Conservation (phyloP, 805 yeast species). For the Torulaspora maleeae region DNA sequence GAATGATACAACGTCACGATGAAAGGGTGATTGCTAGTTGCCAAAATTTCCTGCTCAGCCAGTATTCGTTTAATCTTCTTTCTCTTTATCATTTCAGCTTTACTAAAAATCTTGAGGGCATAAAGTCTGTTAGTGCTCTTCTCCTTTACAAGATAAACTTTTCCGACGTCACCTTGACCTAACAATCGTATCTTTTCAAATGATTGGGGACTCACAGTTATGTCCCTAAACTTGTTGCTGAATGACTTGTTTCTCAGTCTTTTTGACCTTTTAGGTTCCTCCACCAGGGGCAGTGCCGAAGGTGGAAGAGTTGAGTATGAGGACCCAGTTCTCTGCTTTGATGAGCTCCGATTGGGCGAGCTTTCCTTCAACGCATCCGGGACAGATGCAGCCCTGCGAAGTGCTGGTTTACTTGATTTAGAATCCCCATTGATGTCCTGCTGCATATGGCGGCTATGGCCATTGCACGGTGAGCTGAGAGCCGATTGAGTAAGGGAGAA, state of each 20-base stretch:
- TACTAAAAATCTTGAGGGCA: conserved; percentile 89
- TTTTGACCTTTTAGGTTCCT: conserved; percentile 32
- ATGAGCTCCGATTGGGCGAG: not conserved
- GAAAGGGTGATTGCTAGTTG: conserved; percentile 94
- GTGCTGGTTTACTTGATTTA: conserved; percentile 30
- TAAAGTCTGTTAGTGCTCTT: conserved; percentile 66
- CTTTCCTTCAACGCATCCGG: conserved; percentile 52
- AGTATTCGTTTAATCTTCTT: conserved; percentile 91
- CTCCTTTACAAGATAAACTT: conserved; percentile 87
- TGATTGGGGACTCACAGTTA: conserved; percentile 78
- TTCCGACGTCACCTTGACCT: conserved; percentile 98
- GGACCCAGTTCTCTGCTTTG: conserved; percentile 2
- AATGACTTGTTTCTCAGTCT: conserved; percentile 44
- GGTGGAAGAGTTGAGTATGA: conserved; percentile 2
- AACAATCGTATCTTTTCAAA: conserved; percentile 86
- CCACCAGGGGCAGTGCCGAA: conserved; percentile 4
- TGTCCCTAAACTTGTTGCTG: conserved; percentile 67
- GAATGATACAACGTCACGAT: conserved; percentile 95
- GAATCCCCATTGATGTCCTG: not conserved
- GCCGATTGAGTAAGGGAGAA: conserved; percentile 1
- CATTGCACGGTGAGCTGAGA: conserved; percentile 5
- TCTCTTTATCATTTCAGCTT: conserved; percentile 90
- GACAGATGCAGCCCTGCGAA: conserved; percentile 80
- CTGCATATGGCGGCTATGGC: conserved; percentile 2
- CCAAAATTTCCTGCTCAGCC: conserved; percentile 94